Base-by-base conservation (phyloP, 805 yeast species). In the Ogataea allantospora region DNA sequence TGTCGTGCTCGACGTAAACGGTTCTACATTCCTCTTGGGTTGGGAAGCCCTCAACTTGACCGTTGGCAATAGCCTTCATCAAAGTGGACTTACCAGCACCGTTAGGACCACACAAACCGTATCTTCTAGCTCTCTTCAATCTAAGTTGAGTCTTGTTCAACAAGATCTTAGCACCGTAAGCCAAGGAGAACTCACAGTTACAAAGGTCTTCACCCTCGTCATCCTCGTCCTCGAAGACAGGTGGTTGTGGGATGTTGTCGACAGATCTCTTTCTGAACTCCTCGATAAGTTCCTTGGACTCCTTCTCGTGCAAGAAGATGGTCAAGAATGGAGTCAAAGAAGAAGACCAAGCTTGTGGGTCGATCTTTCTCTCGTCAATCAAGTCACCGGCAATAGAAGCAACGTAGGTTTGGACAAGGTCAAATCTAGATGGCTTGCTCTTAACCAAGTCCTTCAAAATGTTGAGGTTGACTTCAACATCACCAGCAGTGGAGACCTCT, bases 131-230 rank as follows among this genome's bases (percentile, higher is more conserved):
- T 79, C 96, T 83, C 88, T 88, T 88, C 68, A 93, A 84, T 77
- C 99, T 88, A 70, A 93, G 82, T 78, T 91, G 97, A 58, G 99
- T 93, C 76, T 93, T 91, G 91, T 93, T 93, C 73, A 93, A 88
- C 77, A 93, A 80, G 80, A 93, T 93, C 87, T 93, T 93, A 65
- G 99, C 99, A 91, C 99, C 99, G 74, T 93, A 93, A 71, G 99
- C 99, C 65, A 93, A 80, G 47, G 99, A 93, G 89, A 93, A 93
- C 83, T 93, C 99, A 85, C 98, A 91, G 95, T 93, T 93, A 83
- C 99, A 93, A 66, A 93, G 80, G 68, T 93, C 98, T 78, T 93
- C 98, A 77, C 98, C 99, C 67, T 93, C 98, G 66, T 88, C 97
- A 63, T 89, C 97, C 74, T 91, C 98, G 60, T 76, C 80, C 54